phyloP scores from a whole-genome alignment of 2,329 filamentous ascomycete species.

The Penicillium sp. region DNA sequence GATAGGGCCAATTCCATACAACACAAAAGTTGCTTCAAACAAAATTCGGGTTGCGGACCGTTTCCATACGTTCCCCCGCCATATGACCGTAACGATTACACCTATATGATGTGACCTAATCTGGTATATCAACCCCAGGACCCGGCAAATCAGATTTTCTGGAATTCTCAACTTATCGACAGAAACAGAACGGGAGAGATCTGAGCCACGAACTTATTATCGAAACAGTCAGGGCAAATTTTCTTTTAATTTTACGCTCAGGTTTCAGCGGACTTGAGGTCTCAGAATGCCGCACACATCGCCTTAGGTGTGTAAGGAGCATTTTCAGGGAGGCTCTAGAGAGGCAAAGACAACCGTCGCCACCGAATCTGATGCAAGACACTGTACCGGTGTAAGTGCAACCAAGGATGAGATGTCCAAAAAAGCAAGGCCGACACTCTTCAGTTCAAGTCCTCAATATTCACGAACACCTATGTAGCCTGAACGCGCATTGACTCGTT shows the following conservation, averaged over 20 bases:
- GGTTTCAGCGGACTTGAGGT: background rate
- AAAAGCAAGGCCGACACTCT: constrained; percentile 39
- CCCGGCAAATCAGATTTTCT: background rate
- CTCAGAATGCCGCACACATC: constrained; percentile 66
- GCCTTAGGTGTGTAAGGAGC: constrained; percentile 66
- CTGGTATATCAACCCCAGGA: background rate
- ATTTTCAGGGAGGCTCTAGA: constrained; percentile 61
- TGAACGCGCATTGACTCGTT: background rate
- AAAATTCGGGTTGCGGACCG: background rate
- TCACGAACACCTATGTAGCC: background rate
- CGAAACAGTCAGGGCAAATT: background rate
- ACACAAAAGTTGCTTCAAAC: background rate
- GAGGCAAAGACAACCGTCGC: constrained; percentile 71
- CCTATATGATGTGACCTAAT: background rate
- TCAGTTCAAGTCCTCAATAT: constrained; percentile 18
- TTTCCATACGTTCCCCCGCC: background rate
- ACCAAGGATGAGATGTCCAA: constrained; percentile 58
- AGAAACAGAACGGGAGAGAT: background rate
- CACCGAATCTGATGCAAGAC: constrained; percentile 60
- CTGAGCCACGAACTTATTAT: no score
- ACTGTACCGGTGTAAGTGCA: constrained; percentile 59
- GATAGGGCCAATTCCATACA: background rate
- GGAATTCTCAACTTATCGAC: background rate
- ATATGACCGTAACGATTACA: background rate
- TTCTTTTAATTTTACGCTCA: background rate